Evolutionary conservation across 2,329 filamentous ascomycete genomes (phyloP), one percentile per base, ranked within the genome.

Genomic region (Zarea fungicola): DNA sequence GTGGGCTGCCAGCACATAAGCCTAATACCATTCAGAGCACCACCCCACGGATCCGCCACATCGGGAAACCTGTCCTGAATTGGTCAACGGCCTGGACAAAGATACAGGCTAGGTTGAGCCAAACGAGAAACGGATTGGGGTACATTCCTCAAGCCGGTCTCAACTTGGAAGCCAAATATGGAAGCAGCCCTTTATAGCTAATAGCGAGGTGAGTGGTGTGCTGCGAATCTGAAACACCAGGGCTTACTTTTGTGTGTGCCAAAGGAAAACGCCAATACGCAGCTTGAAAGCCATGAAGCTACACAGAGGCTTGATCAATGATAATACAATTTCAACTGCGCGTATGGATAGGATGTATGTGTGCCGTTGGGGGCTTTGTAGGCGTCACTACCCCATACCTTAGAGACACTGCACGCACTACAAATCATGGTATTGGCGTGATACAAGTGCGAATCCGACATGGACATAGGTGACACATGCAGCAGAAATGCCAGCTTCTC

Each of bases 211-310:
- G 36, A 34, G 6, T 13, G 43, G 21, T 31, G 32, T 23, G 31
- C 32, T 34, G 32, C 43, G 34, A 46, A 37, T 26, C 46, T 48
- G 46, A 48, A 48, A 48, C 46, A 48, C 25, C 35, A n/a, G 46
- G 37, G 46, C 46, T 48, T 48, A 46, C 19, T 35, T 6, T 11
- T 22, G 18, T 22, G 19, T 16, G 22, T 39, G 21, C 36, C 34
- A 26, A 29, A 32, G 19, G 19, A 34, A 16, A 43, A 25, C 7
- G n/a, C n/a, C n/a, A n/a, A n/a, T n/a, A n/a, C n/a, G n/a, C n/a
- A n/a, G n/a, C n/a, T n/a, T n/a, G n/a, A n/a, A n/a, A n/a, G n/a
- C n/a, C n/a, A n/a, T n/a, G n/a, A 21, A 7, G n/a, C 16, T 22
- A 16, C 13, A 16, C 6, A 5, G 42, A 19, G 13, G 14, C 22